Percentiles rank a stretch among this genome's conserved stretches.
phyloP scores from a whole-genome alignment of 2,329 filamentous ascomycete species.

The Davidsoniella eucalypti region DNA sequence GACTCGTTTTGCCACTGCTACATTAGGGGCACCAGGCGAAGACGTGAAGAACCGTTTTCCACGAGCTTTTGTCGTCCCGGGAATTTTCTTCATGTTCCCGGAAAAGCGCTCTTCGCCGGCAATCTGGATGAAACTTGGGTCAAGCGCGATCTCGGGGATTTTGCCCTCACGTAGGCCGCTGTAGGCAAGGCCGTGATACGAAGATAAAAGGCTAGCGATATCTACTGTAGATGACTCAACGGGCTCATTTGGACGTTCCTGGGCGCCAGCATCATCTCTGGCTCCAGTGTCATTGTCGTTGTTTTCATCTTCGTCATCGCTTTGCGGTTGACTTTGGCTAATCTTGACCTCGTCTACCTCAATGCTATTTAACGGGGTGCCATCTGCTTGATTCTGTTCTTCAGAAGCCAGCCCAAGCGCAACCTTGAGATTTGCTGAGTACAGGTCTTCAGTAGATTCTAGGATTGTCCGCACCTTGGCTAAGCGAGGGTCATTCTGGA shows the following conservation, averaged over 20 bases:
- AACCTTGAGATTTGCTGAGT: conserved; percentile 46
- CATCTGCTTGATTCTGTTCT: conserved; percentile 14
- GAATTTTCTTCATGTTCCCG: not conserved
- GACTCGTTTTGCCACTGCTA: no score
- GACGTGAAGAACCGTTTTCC: conserved; percentile 10
- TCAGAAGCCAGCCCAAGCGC: conserved; percentile 25
- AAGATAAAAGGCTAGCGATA: not conserved
- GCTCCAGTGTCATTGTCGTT: not conserved
- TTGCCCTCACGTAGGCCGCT: conserved; percentile 27
- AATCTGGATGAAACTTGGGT: conserved; percentile 23
- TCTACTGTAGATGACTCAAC: not conserved
- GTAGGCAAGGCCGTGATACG: conserved; percentile 23
- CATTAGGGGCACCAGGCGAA: not conserved
- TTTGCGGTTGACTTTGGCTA: conserved; percentile 4
- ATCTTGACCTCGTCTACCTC: conserved; percentile 50
- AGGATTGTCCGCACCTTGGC: conserved; percentile 55
- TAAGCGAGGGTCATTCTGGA: conserved; percentile 35
- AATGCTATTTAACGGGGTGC: conserved; percentile 28
- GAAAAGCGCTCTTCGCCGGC: conserved; percentile 25
- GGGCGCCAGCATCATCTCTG: not conserved
- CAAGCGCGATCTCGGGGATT: conserved; percentile 23
- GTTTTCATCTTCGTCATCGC: not conserved
- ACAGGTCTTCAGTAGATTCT: conserved; percentile 77
- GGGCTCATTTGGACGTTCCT: not conserved
- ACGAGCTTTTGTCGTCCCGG: conserved; percentile 17